Conservation (phyloP, 73 alveolate genomes). For the Loxodes magnus region DNA sequence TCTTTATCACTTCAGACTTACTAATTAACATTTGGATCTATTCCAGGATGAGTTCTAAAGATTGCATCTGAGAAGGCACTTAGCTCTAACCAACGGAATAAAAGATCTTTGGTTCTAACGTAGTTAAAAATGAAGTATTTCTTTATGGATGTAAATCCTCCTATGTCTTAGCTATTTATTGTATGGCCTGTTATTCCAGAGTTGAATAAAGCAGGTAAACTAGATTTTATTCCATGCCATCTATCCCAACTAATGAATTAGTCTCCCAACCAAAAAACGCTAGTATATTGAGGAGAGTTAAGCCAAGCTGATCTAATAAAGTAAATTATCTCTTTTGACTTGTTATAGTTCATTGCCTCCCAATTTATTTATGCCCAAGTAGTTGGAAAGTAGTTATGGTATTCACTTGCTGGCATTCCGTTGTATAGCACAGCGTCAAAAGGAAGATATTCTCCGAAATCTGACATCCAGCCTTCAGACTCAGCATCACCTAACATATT, state of each 20-base stretch:
- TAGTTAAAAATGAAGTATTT: no score
- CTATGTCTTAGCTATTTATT: no score
- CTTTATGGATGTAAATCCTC: no score
- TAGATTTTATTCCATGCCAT: no score
- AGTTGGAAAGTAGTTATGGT: slow-evolving; percentile 22
- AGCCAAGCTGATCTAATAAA: slow-evolving; percentile 21
- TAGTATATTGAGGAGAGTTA: slow-evolving; percentile 14
- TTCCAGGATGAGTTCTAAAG: slow-evolving; percentile 29
- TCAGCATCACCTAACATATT: slow-evolving; percentile 21
- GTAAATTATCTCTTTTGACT: slow-evolving; percentile 17
- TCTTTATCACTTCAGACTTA: slow-evolving; percentile 15
- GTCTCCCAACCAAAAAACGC: slow-evolving; percentile 36
- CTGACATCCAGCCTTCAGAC: slow-evolving; percentile 41
- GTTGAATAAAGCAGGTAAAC: slow-evolving; percentile 5
- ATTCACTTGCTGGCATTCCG: slow-evolving; percentile 10
- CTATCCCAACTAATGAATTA: slow-evolving; percentile 16
- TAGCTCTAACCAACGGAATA: slow-evolving; percentile 31
- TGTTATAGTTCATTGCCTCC: slow-evolving; percentile 11
- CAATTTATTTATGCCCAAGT: slow-evolving; percentile 21
- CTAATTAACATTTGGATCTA: no score
- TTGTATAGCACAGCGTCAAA: slow-evolving; percentile 8
- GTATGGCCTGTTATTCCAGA: slow-evolving; percentile 3
- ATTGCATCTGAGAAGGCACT: slow-evolving; percentile 23
- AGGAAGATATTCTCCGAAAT: slow-evolving; percentile 32
- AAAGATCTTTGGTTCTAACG: slow-evolving; percentile 16